A percentile compares a stretch with the other conserved stretches of the same genome.
Evolutionary conservation across 306 rosid genomes (phyloP).

Genomic region (Cajanus cajan): DNA sequence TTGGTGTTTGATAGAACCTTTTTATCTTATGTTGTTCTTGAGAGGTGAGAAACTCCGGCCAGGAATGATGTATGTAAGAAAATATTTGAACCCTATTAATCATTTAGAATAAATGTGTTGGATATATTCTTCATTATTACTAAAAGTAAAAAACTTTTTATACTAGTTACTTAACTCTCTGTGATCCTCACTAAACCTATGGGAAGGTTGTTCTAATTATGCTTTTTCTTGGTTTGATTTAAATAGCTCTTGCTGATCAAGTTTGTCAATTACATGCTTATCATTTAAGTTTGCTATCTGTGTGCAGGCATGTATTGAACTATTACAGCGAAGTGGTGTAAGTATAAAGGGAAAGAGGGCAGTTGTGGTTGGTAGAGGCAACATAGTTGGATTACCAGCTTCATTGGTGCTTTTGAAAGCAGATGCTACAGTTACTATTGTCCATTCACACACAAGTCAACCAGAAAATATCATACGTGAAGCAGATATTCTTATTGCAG

Average conservation of each 20-base stretch:
- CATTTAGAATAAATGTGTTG: not conserved
- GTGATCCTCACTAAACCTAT: not conserved
- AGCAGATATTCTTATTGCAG: conserved; percentile 90
- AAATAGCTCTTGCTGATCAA: conserved; percentile 16
- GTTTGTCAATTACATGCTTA: conserved; percentile 2
- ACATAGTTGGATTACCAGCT: conserved; percentile 91
- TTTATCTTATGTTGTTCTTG: conserved; percentile 1
- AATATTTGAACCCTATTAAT: not conserved
- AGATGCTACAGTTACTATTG: conserved; percentile 81
- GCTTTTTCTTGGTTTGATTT: not conserved
- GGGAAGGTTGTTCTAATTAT: conserved; percentile 5
- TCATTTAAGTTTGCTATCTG: not conserved
- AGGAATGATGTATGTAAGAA: not conserved
- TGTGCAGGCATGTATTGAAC: conserved; percentile 83
- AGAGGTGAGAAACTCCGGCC: conserved; percentile 1
- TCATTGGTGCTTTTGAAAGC: conserved; percentile 83
- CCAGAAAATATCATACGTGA: conserved; percentile 68
- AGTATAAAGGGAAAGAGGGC: conserved; percentile 76
- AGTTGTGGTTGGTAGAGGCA: conserved; percentile 92
- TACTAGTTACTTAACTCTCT: not conserved
- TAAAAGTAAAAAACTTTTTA: not conserved
- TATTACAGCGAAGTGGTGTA: conserved; percentile 74
- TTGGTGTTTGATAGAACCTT: not conserved
- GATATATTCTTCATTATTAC: not conserved
- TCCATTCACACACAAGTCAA: conserved; percentile 68